A percentile compares a stretch with the other conserved stretches of the same genome.
These are phyloP conservation scores for Picochlorum sp. DNA, from an alignment of 139 green algal genomes.

Conservation along the genomic window DNA sequence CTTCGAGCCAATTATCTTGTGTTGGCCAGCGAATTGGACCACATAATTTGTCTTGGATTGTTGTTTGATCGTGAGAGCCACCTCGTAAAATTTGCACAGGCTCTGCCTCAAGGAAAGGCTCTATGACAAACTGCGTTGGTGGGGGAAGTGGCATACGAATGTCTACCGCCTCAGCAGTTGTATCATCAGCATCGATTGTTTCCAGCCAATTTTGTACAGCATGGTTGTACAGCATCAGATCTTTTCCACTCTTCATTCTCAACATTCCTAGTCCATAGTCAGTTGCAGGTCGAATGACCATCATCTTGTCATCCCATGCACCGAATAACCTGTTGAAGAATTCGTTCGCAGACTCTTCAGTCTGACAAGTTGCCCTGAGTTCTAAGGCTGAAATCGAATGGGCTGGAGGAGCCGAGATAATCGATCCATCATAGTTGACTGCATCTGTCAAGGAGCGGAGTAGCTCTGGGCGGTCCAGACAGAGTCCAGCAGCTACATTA, in stretches of 20 bases:
- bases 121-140: constrained; percentile 23
- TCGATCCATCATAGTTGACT: neutral
- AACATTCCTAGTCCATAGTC: neutral
- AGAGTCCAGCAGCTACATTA: constrained; percentile 12
- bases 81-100: neutral
- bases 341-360: neutral
- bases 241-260: neutral
- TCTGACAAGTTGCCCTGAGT: constrained; percentile 21
- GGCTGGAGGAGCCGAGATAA: neutral
- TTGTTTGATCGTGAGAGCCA: neutral
- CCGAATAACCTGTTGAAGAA: neutral
- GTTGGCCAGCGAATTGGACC: constrained; percentile 9
- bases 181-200: constrained; percentile 9
- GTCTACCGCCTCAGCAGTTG: neutral
- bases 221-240: constrained; percentile 5
- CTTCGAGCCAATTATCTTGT: constrained; percentile 20
- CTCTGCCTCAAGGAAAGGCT: constrained; percentile 10
- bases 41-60: neutral
- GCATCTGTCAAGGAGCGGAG: neutral
- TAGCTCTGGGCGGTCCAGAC: constrained; percentile 11
- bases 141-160: constrained; percentile 25
- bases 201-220: constrained; percentile 15
- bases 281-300: constrained; percentile 11
- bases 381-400: constrained; percentile 25
- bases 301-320: constrained; percentile 6